Evolutionary conservation across 2,329 filamentous ascomycete genomes (phyloP).

Genomic region (Alternaria arborescens): DNA sequence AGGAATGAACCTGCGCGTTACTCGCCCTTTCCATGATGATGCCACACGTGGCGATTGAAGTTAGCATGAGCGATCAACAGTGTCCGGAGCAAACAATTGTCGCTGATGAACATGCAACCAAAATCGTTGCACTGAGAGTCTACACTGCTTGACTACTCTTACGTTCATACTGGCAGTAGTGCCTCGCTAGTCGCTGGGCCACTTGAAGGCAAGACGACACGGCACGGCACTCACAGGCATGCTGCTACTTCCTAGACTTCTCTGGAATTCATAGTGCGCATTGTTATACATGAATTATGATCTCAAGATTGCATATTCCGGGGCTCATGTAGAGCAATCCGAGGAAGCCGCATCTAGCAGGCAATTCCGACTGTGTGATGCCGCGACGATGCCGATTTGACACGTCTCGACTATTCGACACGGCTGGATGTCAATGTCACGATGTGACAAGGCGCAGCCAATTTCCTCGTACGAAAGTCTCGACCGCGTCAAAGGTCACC

Average conservation of each 20-base stretch:
- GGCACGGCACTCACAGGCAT: background rate
- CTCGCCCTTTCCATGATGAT: constrained; percentile 14
- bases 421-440: constrained; percentile 1
- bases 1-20: constrained; percentile 16
- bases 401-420: background rate
- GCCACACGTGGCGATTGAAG: background rate
- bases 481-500: constrained; percentile 26
- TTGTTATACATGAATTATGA: background rate
- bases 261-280: background rate
- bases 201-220: background rate
- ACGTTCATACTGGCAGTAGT: background rate
- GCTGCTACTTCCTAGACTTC: background rate
- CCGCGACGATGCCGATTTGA: background rate
- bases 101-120: background rate
- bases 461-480: constrained; percentile 20
- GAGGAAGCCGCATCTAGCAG: background rate
- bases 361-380: background rate
- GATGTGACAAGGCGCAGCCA: constrained; percentile 1
- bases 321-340: background rate
- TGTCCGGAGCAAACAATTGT: background rate
- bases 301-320: background rate
- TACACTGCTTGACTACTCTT: background rate
- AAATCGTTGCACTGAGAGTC: background rate
- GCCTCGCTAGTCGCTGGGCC: background rate
- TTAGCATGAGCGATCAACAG: background rate